These are phyloP conservation scores for Magnolia kwangsiensis DNA, from an alignment of 164 flowering plant genomes.

Conservation along the genomic window DNA sequence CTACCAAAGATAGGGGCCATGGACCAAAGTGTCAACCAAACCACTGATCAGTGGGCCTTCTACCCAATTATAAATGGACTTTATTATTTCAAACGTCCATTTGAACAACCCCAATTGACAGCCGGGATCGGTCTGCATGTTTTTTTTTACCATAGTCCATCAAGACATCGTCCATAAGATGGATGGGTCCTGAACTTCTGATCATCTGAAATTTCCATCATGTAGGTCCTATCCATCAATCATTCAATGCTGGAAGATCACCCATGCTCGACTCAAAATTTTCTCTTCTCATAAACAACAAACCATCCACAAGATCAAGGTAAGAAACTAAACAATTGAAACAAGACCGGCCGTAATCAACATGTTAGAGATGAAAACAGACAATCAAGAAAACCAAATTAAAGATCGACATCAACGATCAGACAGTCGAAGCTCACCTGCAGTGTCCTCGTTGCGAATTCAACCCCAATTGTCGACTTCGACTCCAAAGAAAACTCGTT, in stretches of 20 bases:
- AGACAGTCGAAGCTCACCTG: slow-evolving; percentile 35
- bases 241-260: background rate
- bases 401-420: background rate
- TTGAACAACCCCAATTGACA: background rate
- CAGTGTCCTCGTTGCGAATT: slow-evolving; percentile 73
- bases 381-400: background rate
- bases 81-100: background rate
- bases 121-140: background rate
- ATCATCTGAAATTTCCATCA: background rate
- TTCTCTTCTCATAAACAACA: background rate
- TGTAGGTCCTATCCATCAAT: background rate
- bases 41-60: background rate
- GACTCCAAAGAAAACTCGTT: slow-evolving; percentile 84
- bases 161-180: background rate
- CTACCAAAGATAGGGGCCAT: background rate
- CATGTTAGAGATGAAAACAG: background rate
- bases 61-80: background rate
- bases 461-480: slow-evolving; percentile 80
- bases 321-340: background rate
- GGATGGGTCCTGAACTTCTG: background rate
- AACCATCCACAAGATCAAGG: too few species aligned
- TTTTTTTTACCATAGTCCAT: background rate
- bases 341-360: background rate
- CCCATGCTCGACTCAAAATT: background rate
- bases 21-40: background rate